Evolutionary conservation across 352 stramenopile species (phyloP).

Genomic region (Phytopythium montanum): DNA sequence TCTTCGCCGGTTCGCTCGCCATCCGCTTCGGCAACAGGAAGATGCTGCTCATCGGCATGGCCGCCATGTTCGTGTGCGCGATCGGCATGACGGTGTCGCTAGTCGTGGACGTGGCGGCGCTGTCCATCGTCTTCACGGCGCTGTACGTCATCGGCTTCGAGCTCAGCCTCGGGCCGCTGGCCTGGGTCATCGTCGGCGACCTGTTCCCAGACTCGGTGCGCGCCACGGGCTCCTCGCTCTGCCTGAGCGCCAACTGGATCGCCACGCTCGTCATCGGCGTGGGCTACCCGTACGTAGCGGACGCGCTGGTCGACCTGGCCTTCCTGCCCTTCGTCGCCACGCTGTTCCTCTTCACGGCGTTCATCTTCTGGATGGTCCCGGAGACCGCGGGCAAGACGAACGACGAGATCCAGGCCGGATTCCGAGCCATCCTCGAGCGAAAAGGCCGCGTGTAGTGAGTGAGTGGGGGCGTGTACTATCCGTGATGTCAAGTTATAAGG

Average conservation of each 20-base stretch:
- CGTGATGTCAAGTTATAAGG: no score
- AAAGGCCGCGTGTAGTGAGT: not conserved
- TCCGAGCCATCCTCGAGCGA: conserved; percentile 16
- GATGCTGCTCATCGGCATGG: conserved; percentile 28
- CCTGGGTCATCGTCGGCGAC: conserved; percentile 37
- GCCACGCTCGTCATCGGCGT: conserved; percentile 14
- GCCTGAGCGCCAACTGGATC: conserved; percentile 28
- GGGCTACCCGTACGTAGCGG: conserved; percentile 14
- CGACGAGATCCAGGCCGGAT: conserved; percentile 45
- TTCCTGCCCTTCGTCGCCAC: conserved; percentile 32
- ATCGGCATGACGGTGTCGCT: conserved; percentile 34
- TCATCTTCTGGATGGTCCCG: conserved; percentile 27
- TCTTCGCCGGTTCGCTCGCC: conserved; percentile 19
- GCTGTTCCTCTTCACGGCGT: conserved; percentile 22
- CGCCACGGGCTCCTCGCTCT: conserved; percentile 22
- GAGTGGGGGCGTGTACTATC: no score
- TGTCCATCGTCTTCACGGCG: conserved; percentile 22
- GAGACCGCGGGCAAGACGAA: conserved; percentile 49
- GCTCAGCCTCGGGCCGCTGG: conserved; percentile 23
- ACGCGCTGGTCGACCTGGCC: conserved; percentile 22
- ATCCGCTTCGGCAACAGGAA: conserved; percentile 28
- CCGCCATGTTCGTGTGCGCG: conserved; percentile 25
- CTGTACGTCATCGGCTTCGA: conserved; percentile 24
- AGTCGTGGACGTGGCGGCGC: conserved; percentile 5
- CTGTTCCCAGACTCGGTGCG: conserved; percentile 33